These are phyloP conservation scores for Neofusicoccum sp. DNA, from an alignment of 2,329 filamentous ascomycete genomes.

Conservation along the genomic window DNA sequence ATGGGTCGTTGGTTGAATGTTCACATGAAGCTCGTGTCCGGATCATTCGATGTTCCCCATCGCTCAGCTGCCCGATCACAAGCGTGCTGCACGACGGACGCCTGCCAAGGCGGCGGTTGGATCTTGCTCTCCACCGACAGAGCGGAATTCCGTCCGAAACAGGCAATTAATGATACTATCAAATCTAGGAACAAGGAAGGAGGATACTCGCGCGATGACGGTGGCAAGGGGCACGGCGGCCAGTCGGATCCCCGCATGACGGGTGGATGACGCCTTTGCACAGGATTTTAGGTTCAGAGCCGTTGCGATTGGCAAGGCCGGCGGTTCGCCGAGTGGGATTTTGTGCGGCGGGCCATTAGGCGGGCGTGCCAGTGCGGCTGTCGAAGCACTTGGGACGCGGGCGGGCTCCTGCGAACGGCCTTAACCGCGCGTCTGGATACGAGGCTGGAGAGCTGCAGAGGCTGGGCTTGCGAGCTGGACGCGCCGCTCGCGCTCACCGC, in stretches of 20 bases:
- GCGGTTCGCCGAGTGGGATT: not conserved
- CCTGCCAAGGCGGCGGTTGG: too few relatives aligned
- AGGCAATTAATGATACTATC: not conserved
- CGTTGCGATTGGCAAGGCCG: not conserved
- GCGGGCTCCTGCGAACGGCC: slow-evolving; percentile 6
- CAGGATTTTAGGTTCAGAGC: slow-evolving; percentile 3
- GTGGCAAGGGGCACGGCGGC: slow-evolving; percentile 1
- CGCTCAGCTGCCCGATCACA: too few relatives aligned
- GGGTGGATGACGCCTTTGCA: slow-evolving; percentile 1
- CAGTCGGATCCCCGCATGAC: slow-evolving; percentile 3
- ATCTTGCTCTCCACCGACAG: too few relatives aligned
- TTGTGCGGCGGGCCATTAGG: not conserved
- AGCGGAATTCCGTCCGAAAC: not conserved
- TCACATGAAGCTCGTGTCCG: too few relatives aligned
- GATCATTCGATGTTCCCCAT: too few relatives aligned
- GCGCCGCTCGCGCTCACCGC: not conserved
- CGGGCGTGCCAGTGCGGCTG: not conserved
- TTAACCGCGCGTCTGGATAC: not conserved
- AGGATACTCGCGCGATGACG: not conserved
- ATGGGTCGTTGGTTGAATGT: too few relatives aligned
- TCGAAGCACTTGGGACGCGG: not conserved
- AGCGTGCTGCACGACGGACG: too few relatives aligned
- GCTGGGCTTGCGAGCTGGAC: not conserved
- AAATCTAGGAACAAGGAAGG: not conserved
- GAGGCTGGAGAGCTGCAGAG: not conserved